Conservation (phyloP, 306 rosid species). For the Cucumis hystrix region DNA sequence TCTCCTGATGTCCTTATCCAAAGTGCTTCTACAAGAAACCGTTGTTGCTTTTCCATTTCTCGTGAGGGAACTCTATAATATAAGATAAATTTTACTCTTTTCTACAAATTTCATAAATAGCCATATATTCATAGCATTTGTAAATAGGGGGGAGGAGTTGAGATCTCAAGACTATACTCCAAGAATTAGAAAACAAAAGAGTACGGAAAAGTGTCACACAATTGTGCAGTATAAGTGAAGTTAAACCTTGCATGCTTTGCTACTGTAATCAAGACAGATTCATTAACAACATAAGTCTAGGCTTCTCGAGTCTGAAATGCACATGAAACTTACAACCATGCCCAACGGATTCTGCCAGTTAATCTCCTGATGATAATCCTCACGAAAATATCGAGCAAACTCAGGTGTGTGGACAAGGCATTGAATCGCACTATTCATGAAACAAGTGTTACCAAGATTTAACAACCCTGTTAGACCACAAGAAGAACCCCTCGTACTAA, state of each 20-base stretch:
- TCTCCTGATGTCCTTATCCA: background rate
- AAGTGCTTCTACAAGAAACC: background rate
- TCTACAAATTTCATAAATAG: background rate
- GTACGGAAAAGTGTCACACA: background rate
- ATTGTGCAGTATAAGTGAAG: background rate
- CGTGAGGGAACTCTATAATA: background rate
- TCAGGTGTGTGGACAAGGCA: conserved; percentile 98
- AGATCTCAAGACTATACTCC: background rate
- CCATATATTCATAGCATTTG: background rate
- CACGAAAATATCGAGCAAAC: conserved; percentile 81
- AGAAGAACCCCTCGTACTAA: conserved; percentile 78
- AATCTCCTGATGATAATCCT: conserved; percentile 93
- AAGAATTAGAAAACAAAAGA: background rate
- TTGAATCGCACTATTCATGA: conserved; percentile 96
- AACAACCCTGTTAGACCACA: conserved; percentile 88
- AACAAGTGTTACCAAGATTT: conserved; percentile 98
- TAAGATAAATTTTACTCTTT: background rate
- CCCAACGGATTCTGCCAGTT: conserved; percentile 90
- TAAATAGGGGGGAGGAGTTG: background rate
- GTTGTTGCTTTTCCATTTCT: background rate
- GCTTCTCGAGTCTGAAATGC: conserved; percentile 4
- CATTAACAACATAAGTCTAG: background rate
- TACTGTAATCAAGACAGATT: background rate
- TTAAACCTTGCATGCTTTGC: background rate
- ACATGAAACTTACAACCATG: conserved; percentile 83